A percentile compares a stretch with the other conserved stretches of the same genome.
These are phyloP conservation scores for Magnaporthales sp. DNA, from an alignment of 2,329 filamentous ascomycete genomes.

Conservation along the genomic window DNA sequence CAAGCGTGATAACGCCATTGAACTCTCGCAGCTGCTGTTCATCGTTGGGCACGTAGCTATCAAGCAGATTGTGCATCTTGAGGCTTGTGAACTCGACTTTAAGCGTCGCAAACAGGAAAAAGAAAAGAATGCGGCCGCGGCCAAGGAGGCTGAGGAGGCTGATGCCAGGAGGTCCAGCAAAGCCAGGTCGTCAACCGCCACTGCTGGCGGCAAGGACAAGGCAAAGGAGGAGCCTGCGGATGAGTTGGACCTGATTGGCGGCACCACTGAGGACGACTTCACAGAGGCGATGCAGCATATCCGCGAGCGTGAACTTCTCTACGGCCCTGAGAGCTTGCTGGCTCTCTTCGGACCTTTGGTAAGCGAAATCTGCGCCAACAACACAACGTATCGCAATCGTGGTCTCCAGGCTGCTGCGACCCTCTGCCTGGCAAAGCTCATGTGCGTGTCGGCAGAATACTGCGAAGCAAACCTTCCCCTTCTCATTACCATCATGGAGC, in stretches of 20 bases:
- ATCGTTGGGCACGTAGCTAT: slow-evolving; percentile 95
- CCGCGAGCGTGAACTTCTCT: slow-evolving; percentile 75
- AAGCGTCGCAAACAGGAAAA: slow-evolving; percentile 91
- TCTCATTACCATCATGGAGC: slow-evolving; percentile 95
- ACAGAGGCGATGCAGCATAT: slow-evolving; percentile 80
- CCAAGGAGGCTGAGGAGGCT: slow-evolving; percentile 31
- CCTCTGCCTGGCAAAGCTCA: slow-evolving; percentile 90
- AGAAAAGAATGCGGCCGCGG: slow-evolving; percentile 53
- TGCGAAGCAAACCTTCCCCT: slow-evolving; percentile 89
- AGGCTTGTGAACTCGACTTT: slow-evolving; percentile 96
- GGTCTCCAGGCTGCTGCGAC: slow-evolving; percentile 90
- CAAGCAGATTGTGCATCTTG: slow-evolving; percentile 97
- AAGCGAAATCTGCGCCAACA: slow-evolving; percentile 88
- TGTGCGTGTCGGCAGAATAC: slow-evolving; percentile 97
- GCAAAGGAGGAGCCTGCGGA: slow-evolving; percentile 60
- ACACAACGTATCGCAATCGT: slow-evolving; percentile 82
- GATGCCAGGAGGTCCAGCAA: slow-evolving; percentile 18
- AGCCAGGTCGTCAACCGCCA: slow-evolving; percentile 20
- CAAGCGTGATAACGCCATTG: slow-evolving; percentile 61
- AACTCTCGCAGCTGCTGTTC: slow-evolving; percentile 84
- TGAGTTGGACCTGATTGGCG: slow-evolving; percentile 91
- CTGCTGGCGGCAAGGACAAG: slow-evolving; percentile 30
- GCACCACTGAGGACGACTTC: slow-evolving; percentile 91
- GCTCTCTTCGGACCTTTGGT: slow-evolving; percentile 86
- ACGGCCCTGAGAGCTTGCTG: slow-evolving; percentile 76